Percentiles rank a stretch among this genome's conserved stretches.
These are phyloP conservation scores for carrot (Daucus carota) DNA, from an alignment of 129 eudicot genomes.

Conservation along the genomic window DNA sequence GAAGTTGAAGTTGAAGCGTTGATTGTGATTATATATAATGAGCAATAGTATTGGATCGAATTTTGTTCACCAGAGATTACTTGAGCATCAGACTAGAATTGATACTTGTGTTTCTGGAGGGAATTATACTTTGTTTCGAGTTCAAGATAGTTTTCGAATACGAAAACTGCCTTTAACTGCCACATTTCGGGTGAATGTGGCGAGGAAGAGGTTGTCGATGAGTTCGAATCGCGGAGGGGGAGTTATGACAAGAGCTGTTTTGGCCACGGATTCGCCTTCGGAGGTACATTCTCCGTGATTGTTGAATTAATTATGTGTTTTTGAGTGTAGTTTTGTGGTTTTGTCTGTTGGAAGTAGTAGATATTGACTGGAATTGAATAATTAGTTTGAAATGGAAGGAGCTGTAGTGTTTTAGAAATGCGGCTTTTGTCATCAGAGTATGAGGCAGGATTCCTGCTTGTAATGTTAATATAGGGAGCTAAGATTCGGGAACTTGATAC, in stretches of 20 bases:
- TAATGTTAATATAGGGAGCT: background rate
- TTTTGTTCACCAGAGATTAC: slow-evolving; percentile 40
- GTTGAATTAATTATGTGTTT: background rate
- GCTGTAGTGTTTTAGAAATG: background rate
- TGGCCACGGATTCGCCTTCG: slow-evolving; percentile 58
- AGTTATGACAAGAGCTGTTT: slow-evolving; percentile 40
- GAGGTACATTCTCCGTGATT: slow-evolving; percentile 32
- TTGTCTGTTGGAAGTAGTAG: too few species aligned
- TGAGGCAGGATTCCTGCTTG: background rate
- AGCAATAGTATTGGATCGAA: slow-evolving; percentile 63
- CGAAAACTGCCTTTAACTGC: slow-evolving; percentile 40
- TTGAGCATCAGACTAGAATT: slow-evolving; percentile 49
- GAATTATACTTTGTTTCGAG: slow-evolving; percentile 36
- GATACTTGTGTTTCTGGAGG: slow-evolving; percentile 43
- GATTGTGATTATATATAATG: slow-evolving; percentile 30
- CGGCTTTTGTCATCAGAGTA: background rate
- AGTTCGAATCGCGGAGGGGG: slow-evolving; percentile 29
- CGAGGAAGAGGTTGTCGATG: slow-evolving; percentile 31
- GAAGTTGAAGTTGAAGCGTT: too few species aligned
- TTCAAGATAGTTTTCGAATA: slow-evolving; percentile 43
- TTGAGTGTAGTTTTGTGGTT: background rate
- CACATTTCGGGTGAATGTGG: slow-evolving; percentile 31
- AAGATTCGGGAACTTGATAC: background rate
- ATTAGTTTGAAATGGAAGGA: too few species aligned
- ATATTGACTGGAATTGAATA: too few species aligned